phyloP scores from a whole-genome alignment of 345 rosid genomes.

The Citrus mangshanensis region DNA sequence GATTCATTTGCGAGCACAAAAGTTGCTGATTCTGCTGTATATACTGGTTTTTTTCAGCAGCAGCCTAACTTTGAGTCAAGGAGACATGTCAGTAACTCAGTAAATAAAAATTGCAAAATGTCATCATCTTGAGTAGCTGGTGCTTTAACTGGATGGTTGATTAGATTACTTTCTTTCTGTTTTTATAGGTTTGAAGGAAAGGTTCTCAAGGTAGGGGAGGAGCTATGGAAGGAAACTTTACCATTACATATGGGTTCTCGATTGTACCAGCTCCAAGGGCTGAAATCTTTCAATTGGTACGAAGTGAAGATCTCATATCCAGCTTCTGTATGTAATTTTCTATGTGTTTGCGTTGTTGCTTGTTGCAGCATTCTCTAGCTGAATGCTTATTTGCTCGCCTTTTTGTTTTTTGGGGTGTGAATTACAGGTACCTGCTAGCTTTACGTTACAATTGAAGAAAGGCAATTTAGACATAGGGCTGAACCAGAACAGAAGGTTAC shows the following conservation, averaged over 20 bases:
- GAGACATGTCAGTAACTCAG: conserved; percentile 37
- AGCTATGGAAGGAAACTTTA: conserved; percentile 62
- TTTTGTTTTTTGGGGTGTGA: background rate
- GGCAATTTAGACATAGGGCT: conserved; percentile 33
- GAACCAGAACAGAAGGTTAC: conserved; percentile 42
- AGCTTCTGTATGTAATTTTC: conserved; percentile 75
- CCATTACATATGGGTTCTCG: conserved; percentile 57
- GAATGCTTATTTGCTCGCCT: background rate
- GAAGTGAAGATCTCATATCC: conserved; percentile 99
- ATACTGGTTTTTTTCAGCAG: conserved; percentile 17
- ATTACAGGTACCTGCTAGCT: conserved; percentile 65
- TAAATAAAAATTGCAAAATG: conserved; percentile 7
- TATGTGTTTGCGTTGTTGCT: conserved; percentile 5
- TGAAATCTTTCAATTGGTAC: conserved; percentile 72
- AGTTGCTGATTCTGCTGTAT: conserved; percentile 18
- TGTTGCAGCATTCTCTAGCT: conserved; percentile 13
- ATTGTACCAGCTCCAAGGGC: conserved; percentile 53
- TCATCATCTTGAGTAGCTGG: no score
- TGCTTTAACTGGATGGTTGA: background rate
- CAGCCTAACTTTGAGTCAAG: conserved; percentile 28
- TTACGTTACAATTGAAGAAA: conserved; percentile 56
- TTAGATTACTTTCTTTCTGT: background rate
- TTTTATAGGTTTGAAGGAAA: conserved; percentile 35
- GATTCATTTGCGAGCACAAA: conserved; percentile 9
- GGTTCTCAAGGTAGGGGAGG: conserved; percentile 60